Percentiles rank a stretch among this genome's conserved stretches.
These are phyloP conservation scores for Aspergillus egyptiacus DNA, from an alignment of 495 filamentous ascomycete species.

Conservation along the genomic window DNA sequence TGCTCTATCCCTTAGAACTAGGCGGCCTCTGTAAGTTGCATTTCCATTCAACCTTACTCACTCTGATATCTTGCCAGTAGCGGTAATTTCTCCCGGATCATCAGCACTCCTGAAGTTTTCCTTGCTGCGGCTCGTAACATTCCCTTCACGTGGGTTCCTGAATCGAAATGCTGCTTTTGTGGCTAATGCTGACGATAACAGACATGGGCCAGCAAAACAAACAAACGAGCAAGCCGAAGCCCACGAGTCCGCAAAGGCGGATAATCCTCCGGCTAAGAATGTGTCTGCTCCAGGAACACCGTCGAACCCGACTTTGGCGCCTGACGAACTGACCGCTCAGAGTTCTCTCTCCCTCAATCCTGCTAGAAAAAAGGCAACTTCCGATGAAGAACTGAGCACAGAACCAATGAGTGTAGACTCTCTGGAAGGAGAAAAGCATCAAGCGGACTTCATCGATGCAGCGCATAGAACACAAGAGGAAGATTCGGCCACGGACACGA, in stretches of 20 bases:
- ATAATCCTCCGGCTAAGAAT: not conserved
- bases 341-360: not conserved
- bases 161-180: not conserved
- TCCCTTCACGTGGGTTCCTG: not conserved
- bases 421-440: not conserved
- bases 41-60: not conserved
- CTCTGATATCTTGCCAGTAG: slow-evolving; percentile 12
- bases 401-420: not conserved
- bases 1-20: slow-evolving; percentile 9
- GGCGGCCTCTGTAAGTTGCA: slow-evolving; percentile 20
- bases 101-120: slow-evolving; percentile 20
- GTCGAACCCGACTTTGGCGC: not conserved
- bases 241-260: not conserved
- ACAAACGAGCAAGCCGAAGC: not conserved
- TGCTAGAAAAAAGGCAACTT: not conserved
- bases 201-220: not conserved
- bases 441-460: not conserved
- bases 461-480: not conserved
- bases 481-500: not conserved
- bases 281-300: not conserved
- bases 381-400: not conserved
- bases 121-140: slow-evolving; percentile 14
- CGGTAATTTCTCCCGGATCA: slow-evolving; percentile 4
- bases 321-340: not conserved
- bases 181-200: slow-evolving; percentile 7